Percentiles rank a stretch among this genome's conserved stretches.
These are phyloP conservation scores for Saccharomycopsis hybrid DNA, from an alignment of 1,139 yeast species.

Conservation along the genomic window DNA sequence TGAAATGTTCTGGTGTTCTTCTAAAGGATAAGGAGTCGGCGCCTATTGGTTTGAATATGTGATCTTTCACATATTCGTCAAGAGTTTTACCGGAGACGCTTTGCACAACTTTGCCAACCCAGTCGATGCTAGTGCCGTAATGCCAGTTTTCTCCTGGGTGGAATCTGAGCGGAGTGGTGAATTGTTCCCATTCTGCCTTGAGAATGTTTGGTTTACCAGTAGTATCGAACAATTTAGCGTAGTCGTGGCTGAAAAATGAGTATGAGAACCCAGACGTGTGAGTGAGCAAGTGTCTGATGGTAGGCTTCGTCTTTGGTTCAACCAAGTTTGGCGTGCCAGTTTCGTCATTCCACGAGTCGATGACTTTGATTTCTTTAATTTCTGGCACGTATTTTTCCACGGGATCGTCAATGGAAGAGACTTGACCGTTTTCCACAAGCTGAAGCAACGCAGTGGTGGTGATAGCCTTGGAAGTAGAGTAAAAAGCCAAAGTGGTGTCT, in stretches of 20 bases:
- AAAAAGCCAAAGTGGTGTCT: conserved; percentile 33
- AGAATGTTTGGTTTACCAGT: conserved; percentile 25
- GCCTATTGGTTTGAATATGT: conserved; percentile 41
- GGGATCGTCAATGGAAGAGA: conserved; percentile 25
- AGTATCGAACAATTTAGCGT: conserved; percentile 24
- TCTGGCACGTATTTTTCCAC: conserved; percentile 22
- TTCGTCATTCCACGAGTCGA: conserved; percentile 23
- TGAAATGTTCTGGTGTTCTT: conserved; percentile 22
- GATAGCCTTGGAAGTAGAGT: conserved; percentile 43
- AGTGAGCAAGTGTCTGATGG: conserved; percentile 42
- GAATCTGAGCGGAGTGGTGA: conserved; percentile 35
- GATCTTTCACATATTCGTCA: conserved; percentile 36
- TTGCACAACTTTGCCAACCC: conserved; percentile 46
- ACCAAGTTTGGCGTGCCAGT: conserved; percentile 34
- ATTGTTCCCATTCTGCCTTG: conserved; percentile 28
- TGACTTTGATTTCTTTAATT: conserved; percentile 16
- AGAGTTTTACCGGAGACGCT: conserved; percentile 38
- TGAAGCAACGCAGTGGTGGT: conserved; percentile 42
- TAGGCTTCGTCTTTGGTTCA: conserved; percentile 35
- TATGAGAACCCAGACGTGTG: conserved; percentile 51
- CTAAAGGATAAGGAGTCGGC: conserved; percentile 24
- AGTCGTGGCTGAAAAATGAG: conserved; percentile 34
- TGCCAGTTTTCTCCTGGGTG: conserved; percentile 50
- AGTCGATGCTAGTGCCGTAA: conserved; percentile 48
- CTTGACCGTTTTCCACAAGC: conserved; percentile 37